Evolutionary conservation across 306 rosid species (phyloP).

Genomic region (Cyclanthera cordifolia): DNA sequence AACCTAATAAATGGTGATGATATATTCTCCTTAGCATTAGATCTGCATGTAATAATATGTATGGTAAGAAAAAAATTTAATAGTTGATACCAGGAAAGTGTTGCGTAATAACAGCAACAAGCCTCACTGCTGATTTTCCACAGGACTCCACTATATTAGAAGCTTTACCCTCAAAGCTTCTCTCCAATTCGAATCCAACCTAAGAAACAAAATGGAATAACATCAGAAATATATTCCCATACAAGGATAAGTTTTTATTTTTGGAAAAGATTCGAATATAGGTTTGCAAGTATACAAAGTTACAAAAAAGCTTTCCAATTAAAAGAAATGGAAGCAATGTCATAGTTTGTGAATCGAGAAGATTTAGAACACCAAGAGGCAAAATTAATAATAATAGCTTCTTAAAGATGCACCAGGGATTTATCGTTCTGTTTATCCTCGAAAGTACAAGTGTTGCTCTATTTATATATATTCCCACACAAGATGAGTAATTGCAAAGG

Average conservation of each 20-base stretch:
- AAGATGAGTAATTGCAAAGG: constrained; percentile 12
- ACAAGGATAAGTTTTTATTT: background rate
- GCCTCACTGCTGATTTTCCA: constrained; percentile 84
- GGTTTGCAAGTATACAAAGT: too few relatives aligned
- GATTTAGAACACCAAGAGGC: too few relatives aligned
- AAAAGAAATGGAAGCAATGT: too few relatives aligned
- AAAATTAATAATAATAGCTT: too few relatives aligned
- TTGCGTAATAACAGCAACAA: constrained; percentile 67
- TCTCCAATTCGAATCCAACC: constrained; percentile 70
- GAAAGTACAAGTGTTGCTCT: too few relatives aligned
- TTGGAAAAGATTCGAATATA: too few relatives aligned
- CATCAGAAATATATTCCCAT: background rate
- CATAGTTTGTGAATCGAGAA: too few relatives aligned
- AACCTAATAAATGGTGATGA: constrained; percentile 34
- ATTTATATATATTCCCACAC: too few relatives aligned
- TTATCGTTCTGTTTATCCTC: too few relatives aligned
- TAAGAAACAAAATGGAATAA: constrained; percentile 1
- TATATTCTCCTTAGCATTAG: background rate
- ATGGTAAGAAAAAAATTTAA: background rate
- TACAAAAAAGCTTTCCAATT: too few relatives aligned
- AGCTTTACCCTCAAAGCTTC: constrained; percentile 70
- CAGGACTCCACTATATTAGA: constrained; percentile 61
- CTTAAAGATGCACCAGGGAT: too few relatives aligned
- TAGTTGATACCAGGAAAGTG: constrained; percentile 74
- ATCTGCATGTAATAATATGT: background rate